A percentile compares a stretch with the other conserved stretches of the same genome.
Evolutionary conservation across 768 basidiomycete species (phyloP).

Genomic region (Termitomyces sp.): DNA sequence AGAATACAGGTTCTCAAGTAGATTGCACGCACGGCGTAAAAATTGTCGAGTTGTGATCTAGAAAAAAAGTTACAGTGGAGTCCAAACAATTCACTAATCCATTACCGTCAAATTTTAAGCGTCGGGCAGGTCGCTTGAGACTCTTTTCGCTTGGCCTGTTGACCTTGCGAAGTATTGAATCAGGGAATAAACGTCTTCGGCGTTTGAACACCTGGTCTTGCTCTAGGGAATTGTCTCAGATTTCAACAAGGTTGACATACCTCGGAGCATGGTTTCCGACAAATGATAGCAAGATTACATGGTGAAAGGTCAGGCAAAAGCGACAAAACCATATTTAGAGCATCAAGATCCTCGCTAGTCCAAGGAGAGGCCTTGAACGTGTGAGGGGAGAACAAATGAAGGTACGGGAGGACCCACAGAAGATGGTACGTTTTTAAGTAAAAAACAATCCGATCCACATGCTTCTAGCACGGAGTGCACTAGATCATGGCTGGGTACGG

Average conservation of each 20-base stretch:
- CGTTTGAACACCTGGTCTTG: conserved; percentile 20
- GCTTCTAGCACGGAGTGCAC: conserved; percentile 12
- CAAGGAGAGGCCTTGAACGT: conserved; percentile 27
- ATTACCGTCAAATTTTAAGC: conserved; percentile 8
- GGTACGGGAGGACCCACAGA: conserved; percentile 10
- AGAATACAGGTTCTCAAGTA: neutral
- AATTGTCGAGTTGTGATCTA: conserved; percentile 13
- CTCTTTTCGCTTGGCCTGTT: conserved; percentile 1
- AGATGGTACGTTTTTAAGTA: conserved; percentile 10
- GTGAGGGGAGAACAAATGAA: neutral
- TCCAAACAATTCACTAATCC: neutral
- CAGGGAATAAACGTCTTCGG: conserved; percentile 18
- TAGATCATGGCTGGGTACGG: conserved; percentile 16
- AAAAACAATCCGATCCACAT: conserved; percentile 31
- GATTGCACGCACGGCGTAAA: conserved; percentile 23
- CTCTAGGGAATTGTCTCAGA: neutral
- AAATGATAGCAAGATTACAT: conserved; percentile 51
- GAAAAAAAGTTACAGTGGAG: no score
- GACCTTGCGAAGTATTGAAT: conserved; percentile 1
- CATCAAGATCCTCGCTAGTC: conserved; percentile 31
- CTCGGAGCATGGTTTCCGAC: conserved; percentile 56
- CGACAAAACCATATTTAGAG: conserved; percentile 33
- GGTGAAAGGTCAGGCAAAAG: conserved; percentile 39
- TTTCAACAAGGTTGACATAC: conserved; percentile 23
- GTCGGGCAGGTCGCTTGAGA: conserved; percentile 4